Evolutionary conservation across 352 stramenopile species (phyloP).

Genomic region (Pythium myriotylum): DNA sequence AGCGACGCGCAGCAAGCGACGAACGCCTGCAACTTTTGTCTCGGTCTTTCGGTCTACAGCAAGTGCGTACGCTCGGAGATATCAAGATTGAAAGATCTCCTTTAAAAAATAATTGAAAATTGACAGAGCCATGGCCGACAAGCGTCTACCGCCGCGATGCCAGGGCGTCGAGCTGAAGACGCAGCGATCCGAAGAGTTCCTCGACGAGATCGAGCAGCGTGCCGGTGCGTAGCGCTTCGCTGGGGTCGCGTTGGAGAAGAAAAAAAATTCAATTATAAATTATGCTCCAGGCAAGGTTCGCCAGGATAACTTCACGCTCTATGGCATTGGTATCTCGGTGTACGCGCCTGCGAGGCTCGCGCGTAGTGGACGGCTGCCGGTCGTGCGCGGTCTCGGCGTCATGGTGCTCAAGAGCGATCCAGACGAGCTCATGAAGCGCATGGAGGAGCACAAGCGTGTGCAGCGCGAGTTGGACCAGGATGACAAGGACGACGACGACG

Average conservation of each 20-base stretch:
- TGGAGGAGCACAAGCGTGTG: conserved; percentile 70
- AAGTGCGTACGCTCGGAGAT: conserved; percentile 39
- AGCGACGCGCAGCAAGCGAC: not conserved
- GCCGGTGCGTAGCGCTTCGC: conserved; percentile 51
- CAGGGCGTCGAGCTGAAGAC: conserved; percentile 55
- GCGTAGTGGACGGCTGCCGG: conserved; percentile 53
- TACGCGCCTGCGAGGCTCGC: conserved; percentile 67
- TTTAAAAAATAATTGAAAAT: not conserved
- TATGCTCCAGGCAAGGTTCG: conserved; percentile 44
- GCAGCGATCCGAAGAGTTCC: conserved; percentile 36
- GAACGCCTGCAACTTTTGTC: conserved; percentile 51
- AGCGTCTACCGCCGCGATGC: conserved; percentile 50
- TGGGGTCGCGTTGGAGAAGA: too few species aligned
- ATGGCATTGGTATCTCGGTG: conserved; percentile 61
- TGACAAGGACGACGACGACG: conserved; percentile 38
- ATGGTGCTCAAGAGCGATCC: conserved; percentile 52
- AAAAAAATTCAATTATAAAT: too few species aligned
- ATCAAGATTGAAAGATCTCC: too few species aligned
- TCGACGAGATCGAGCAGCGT: conserved; percentile 49
- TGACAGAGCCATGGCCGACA: conserved; percentile 56
- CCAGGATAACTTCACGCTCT: conserved; percentile 57
- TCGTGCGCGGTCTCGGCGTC: conserved; percentile 53
- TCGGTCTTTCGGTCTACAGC: conserved; percentile 71
- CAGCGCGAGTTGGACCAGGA: conserved; percentile 46
- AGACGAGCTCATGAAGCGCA: conserved; percentile 56